phyloP scores from a whole-genome alignment of 192 early-diverging fungal genomes.

The Coemansia sp. region DNA sequence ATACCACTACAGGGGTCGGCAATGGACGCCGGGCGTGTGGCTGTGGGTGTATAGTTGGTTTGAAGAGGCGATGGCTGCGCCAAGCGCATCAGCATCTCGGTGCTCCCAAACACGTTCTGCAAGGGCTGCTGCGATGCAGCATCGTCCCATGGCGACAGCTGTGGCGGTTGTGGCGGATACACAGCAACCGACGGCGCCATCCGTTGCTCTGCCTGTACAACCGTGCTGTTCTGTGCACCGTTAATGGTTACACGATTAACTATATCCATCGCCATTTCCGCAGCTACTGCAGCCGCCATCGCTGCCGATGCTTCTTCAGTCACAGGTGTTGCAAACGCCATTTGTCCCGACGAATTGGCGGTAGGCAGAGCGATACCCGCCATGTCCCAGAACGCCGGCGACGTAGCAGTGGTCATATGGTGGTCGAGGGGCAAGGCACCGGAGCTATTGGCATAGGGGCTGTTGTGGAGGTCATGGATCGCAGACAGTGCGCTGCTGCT shows the following conservation, averaged over 20 bases:
- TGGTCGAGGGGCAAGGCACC: not conserved
- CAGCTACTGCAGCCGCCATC: slow-evolving; percentile 2
- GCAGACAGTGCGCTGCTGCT: slow-evolving; percentile 5
- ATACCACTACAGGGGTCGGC: not conserved
- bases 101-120: slow-evolving; percentile 24
- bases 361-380: not conserved
- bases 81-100: slow-evolving; percentile 40
- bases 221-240: not conserved
- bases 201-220: not conserved
- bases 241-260: not conserved
- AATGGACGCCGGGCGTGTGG: not conserved
- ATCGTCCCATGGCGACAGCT: slow-evolving; percentile 24
- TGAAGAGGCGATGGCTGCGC: slow-evolving; percentile 41
- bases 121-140: slow-evolving; percentile 26
- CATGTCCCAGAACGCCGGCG: slow-evolving; percentile 36
- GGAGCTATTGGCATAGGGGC: not conserved
- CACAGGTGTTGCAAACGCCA: slow-evolving; percentile 6
- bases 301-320: slow-evolving; percentile 1
- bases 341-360: not conserved
- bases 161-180: slow-evolving; percentile 21
- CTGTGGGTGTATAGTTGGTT: slow-evolving; percentile 26
- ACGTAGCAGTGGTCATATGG: not conserved
- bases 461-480: not conserved
- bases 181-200: slow-evolving; percentile 16
- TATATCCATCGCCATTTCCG: slow-evolving; percentile 9